Conservation (phyloP, 2,329 filamentous ascomycete genomes). For the Calonectria pteridis region DNA sequence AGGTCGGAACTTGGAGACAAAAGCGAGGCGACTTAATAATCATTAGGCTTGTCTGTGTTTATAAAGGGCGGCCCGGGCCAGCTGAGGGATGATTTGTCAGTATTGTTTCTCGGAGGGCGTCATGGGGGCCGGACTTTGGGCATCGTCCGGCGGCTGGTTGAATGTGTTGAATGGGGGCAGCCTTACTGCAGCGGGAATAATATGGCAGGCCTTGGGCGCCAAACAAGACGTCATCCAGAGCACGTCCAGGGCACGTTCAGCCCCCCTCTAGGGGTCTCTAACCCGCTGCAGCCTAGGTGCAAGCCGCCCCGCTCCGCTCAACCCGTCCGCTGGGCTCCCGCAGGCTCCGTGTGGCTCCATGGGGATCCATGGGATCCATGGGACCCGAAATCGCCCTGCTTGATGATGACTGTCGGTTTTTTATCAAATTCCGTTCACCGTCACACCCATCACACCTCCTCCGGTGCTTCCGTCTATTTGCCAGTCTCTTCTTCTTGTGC, state of each 20-base stretch:
- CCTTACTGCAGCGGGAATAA: conserved; percentile 1
- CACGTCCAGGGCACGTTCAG: background rate
- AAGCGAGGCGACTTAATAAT: background rate
- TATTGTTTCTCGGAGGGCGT: background rate
- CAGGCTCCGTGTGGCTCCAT: background rate
- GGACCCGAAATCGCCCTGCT: conserved; percentile 10
- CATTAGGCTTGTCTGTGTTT: background rate
- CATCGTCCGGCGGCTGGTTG: background rate
- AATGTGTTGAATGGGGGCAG: background rate
- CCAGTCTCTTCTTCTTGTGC: conserved; percentile 17
- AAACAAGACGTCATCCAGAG: conserved; percentile 21
- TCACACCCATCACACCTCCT: conserved; percentile 10
- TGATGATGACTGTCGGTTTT: conserved; percentile 6
- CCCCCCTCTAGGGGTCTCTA: background rate
- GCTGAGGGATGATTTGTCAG: background rate
- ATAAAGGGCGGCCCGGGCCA: background rate
- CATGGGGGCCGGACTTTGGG: background rate
- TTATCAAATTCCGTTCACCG: background rate
- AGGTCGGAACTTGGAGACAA: background rate
- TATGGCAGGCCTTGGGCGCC: background rate
- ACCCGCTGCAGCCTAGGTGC: background rate
- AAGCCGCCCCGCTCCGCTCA: conserved; percentile 12
- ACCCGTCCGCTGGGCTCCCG: conserved; percentile 9
- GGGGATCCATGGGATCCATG: background rate
- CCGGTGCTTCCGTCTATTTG: conserved; percentile 38